phyloP scores from a whole-genome alignment of 257 asterid genomes.

The Avicennia marina region DNA sequence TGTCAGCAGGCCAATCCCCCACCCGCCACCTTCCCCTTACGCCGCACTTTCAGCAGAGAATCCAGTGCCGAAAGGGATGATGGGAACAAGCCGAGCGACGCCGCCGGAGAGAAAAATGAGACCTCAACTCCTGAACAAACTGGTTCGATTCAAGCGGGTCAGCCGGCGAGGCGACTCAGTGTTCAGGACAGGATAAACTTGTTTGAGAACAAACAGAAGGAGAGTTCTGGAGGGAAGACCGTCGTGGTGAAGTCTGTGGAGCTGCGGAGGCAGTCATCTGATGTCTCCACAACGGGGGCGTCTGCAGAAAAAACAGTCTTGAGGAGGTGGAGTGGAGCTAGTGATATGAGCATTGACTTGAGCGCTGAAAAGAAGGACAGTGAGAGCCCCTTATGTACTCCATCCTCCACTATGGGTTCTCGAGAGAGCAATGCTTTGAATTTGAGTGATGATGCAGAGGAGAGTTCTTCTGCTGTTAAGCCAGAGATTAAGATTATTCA shows the following conservation, averaged over 20 bases:
- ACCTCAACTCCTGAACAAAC: slow-evolving; percentile 26
- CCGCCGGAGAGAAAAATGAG: slow-evolving; percentile 21
- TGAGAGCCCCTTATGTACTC: slow-evolving; percentile 50
- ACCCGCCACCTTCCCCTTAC: slow-evolving; percentile 14
- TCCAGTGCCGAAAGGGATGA: slow-evolving; percentile 23
- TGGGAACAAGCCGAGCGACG: slow-evolving; percentile 6
- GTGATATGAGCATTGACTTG: slow-evolving; percentile 80
- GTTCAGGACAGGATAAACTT: slow-evolving; percentile 72
- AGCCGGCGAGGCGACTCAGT: slow-evolving; percentile 55
- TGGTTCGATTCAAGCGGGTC: slow-evolving; percentile 33
- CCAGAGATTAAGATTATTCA: slow-evolving; percentile 29
- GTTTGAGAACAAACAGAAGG: slow-evolving; percentile 80
- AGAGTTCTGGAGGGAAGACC: slow-evolving; percentile 60
- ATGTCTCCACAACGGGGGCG: slow-evolving; percentile 33
- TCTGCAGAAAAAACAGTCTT: slow-evolving; percentile 52
- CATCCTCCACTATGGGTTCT: slow-evolving; percentile 37
- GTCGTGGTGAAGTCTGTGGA: slow-evolving; percentile 46
- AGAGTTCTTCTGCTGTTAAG: slow-evolving; percentile 20
- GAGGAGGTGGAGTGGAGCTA: slow-evolving; percentile 80
- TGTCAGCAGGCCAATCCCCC: slow-evolving; percentile 16
- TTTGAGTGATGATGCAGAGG: slow-evolving; percentile 21
- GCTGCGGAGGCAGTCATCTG: slow-evolving; percentile 61
- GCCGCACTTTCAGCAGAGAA: slow-evolving; percentile 19
- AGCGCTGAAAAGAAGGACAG: slow-evolving; percentile 56
- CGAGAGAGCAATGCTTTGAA: slow-evolving; percentile 28